Evolutionary conservation across 2,329 filamentous ascomycete genomes (phyloP).

Genomic region (Clonostachys byssicola): DNA sequence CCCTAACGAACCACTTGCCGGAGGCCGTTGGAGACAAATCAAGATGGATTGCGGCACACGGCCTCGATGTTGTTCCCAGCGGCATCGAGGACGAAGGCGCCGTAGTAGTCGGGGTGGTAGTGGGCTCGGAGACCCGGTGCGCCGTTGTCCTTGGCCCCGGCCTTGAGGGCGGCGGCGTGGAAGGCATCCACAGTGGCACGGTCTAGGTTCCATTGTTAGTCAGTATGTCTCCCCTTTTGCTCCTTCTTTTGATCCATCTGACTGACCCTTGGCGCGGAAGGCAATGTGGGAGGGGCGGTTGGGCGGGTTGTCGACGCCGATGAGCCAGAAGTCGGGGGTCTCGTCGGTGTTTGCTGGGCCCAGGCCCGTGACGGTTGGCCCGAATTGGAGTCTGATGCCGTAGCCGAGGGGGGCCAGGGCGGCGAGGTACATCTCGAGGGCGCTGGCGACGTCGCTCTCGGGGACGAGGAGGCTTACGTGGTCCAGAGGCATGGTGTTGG

Average conservation of each 20-base stretch:
- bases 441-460: slow-evolving; percentile 15
- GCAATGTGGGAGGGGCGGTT: slow-evolving; percentile 17
- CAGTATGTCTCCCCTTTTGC: not conserved
- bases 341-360: slow-evolving; percentile 10
- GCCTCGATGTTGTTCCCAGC: slow-evolving; percentile 49
- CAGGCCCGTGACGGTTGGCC: slow-evolving; percentile 21
- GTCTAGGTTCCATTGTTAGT: slow-evolving; percentile 16
- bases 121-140: slow-evolving; percentile 35
- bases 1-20: too few relatives aligned
- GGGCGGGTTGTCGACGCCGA: slow-evolving; percentile 6
- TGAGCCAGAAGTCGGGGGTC: slow-evolving; percentile 22
- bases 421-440: slow-evolving; percentile 24
- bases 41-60: not conserved
- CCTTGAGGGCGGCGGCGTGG: slow-evolving; percentile 31
- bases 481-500: slow-evolving; percentile 24
- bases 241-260: not conserved
- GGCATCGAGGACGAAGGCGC: slow-evolving; percentile 43
- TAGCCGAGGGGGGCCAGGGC: slow-evolving; percentile 30
- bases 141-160: slow-evolving; percentile 43
- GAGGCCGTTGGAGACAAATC: too few relatives aligned
- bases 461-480: slow-evolving; percentile 24
- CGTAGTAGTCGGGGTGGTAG: slow-evolving; percentile 44
- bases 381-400: slow-evolving; percentile 16
- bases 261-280: slow-evolving; percentile 20
- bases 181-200: slow-evolving; percentile 37